A percentile compares a stretch with the other conserved stretches of the same genome.
phyloP scores from a whole-genome alignment of 2,329 filamentous ascomycete genomes.

The Fusarium tricinctum region DNA sequence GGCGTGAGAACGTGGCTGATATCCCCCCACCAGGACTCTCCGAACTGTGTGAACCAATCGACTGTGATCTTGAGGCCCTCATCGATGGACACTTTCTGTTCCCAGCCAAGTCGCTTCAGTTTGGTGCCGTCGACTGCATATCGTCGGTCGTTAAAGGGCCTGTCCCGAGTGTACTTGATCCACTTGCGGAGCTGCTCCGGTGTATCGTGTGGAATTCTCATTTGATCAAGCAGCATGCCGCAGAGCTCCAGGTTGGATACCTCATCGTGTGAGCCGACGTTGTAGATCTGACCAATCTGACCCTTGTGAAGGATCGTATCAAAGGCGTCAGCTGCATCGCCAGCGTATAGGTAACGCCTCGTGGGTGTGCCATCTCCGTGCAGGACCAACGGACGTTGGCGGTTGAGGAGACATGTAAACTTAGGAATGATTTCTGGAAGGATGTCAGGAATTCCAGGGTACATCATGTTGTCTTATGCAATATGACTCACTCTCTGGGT shows the following conservation, averaged over 20 bases:
- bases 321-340: conserved; percentile 84
- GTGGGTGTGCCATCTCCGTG: conserved; percentile 83
- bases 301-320: conserved; percentile 88
- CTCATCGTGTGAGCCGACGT: conserved; percentile 83
- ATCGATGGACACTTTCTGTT: conserved; percentile 74
- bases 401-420: conserved; percentile 79
- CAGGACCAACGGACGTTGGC: conserved; percentile 75
- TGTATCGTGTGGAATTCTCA: conserved; percentile 67
- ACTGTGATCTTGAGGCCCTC: conserved; percentile 75
- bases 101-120: conserved; percentile 76
- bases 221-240: conserved; percentile 72
- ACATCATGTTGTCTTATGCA: neutral
- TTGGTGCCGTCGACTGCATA: conserved; percentile 81
- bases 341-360: conserved; percentile 81
- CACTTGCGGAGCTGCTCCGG: conserved; percentile 70
- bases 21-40: conserved; percentile 79
- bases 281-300: conserved; percentile 81
- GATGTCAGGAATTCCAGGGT: conserved; percentile 7
- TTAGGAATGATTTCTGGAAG: conserved; percentile 84
- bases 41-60: conserved; percentile 77
- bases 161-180: conserved; percentile 81
- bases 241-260: conserved; percentile 81
- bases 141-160: conserved; percentile 82
- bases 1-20: conserved; percentile 77
- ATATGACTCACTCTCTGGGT: conserved; percentile 77